Conservation (phyloP, 768 basidiomycete species). For the Auriscalpium vulgare region DNA sequence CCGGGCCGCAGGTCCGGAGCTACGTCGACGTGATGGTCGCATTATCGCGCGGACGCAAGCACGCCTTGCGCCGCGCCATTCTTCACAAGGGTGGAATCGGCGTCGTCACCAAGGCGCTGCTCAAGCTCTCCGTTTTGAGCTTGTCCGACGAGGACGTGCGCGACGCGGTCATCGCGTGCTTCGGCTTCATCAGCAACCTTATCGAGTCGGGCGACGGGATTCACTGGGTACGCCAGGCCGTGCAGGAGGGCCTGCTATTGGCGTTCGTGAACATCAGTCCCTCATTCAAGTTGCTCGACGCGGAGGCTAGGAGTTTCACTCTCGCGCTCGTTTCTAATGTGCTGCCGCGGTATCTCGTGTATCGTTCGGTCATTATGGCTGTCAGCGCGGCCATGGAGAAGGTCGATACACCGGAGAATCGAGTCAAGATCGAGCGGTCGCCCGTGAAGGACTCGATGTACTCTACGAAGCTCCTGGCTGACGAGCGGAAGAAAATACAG, state of each 20-base stretch:
- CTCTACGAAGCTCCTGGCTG: constrained; percentile 21
- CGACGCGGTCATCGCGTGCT: constrained; percentile 21
- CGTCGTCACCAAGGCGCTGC: constrained; percentile 24
- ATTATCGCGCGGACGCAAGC: constrained; percentile 21
- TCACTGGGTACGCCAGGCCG: constrained; percentile 27
- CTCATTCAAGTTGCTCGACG: constrained; percentile 19
- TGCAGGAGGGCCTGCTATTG: constrained; percentile 26
- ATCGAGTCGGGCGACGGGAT: constrained; percentile 31
- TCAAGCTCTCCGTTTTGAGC: constrained; percentile 19
- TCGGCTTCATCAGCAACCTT: constrained; percentile 28
- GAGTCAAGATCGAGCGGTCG: constrained; percentile 16
- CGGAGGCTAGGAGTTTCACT: constrained; percentile 26
- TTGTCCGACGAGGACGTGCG: constrained; percentile 15
- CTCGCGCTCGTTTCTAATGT: constrained; percentile 20
- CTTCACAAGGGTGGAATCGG: constrained; percentile 25
- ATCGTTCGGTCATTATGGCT: constrained; percentile 28
- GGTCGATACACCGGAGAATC: constrained; percentile 16
- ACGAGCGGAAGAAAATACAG: constrained; percentile 20
- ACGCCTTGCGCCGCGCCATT: constrained; percentile 26
- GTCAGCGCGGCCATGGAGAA: constrained; percentile 23
- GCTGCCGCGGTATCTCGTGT: constrained; percentile 30
- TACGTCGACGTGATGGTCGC: constrained; percentile 27
- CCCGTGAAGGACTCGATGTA: constrained; percentile 21
- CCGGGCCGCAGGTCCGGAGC: constrained; percentile 17
- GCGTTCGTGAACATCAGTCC: constrained; percentile 24